Base-by-base conservation (phyloP, 2,329 filamentous ascomycete species). In the Phoma sp. region DNA sequence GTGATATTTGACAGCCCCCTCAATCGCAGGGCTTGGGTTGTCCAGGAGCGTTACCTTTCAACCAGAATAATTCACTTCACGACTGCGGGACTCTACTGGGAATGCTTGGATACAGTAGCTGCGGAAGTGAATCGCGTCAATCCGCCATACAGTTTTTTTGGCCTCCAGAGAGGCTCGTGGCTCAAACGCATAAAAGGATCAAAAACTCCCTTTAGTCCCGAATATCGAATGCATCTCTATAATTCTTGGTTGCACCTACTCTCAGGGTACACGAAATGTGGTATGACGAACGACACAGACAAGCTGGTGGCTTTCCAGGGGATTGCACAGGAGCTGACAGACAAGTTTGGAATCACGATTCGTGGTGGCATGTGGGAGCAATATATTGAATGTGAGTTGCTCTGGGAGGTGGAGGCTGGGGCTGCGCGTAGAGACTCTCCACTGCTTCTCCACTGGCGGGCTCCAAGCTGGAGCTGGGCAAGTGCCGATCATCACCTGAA, bases 381-480 rank as follows among this genome's bases (percentile, higher is more conserved):
- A 37, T 12, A 15, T 17, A 4, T 10, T 36, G 32, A 28, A 10
- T 14, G 6, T 9, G 32, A 46, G 15, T 12, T 37, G n/a, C 15
- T 29, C 9, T 46, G 42, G 42, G 18, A 43, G 14, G 20, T 25
- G 1, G 5, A 30, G 1, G 21, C 14, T 36, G 18, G 3, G 2
- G 9, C 2, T 12, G 7, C 4, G 9, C 32, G 14, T 4, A 7
- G 1, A 5, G 29, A 46, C 9, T 7, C 30, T 18, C 30, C 23
- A 10, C n/a, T 18, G 10, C 32, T 26, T 5, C 23, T 9, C 7
- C 4, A 46, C 12, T 46, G 42, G 42, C 32, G 23, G 26, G 43
- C 43, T 28, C 43, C 33, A n/a, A 47, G 33, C n/a, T 47, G 33
- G 33, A 29, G 43, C 14, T 47, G 43, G 43, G 43, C 43, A 4